Evolutionary conservation across 2,329 filamentous ascomycete genomes (phyloP).

Genomic region (Sarocladium brachiariae): DNA sequence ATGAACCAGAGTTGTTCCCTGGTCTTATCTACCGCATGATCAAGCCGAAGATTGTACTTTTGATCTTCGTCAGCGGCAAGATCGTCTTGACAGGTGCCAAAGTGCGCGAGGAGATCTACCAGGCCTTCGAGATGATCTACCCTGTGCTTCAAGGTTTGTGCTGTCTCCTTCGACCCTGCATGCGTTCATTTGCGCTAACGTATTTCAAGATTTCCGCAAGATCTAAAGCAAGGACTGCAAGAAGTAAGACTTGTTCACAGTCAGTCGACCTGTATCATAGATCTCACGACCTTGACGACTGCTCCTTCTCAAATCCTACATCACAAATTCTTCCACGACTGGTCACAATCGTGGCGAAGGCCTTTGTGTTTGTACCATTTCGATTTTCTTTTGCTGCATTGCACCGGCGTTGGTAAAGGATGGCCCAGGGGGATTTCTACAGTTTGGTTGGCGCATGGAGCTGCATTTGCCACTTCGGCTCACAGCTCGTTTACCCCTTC

Average conservation of each 20-base stretch:
- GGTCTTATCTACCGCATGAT: constrained; percentile 99
- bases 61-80: constrained; percentile 98
- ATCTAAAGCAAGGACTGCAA: constrained; percentile 32
- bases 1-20: constrained; percentile 96
- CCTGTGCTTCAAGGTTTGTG: constrained; percentile 78
- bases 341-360: neutral
- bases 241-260: neutral
- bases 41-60: constrained; percentile 96
- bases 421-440: constrained; percentile 21
- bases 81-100: constrained; percentile 97
- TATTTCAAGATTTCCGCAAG: constrained; percentile 48
- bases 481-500: neutral
- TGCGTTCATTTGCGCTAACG: constrained; percentile 10
- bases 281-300: constrained; percentile 42
- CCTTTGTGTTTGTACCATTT: constrained; percentile 31
- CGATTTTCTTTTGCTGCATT: constrained; percentile 41
- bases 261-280: constrained; percentile 33
- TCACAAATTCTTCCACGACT: constrained; percentile 8
- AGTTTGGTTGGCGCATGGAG: neutral
- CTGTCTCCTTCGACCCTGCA: neutral
- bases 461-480: neutral
- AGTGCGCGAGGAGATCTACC: constrained; percentile 95
- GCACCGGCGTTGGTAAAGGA: constrained; percentile 49
- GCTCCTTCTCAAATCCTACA: constrained; percentile 20
- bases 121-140: constrained; percentile 95